Evolutionary conservation across 148 eudicot species (phyloP), one percentile per base, ranked within the genome.

Genomic region (Bassia scoparia): DNA sequence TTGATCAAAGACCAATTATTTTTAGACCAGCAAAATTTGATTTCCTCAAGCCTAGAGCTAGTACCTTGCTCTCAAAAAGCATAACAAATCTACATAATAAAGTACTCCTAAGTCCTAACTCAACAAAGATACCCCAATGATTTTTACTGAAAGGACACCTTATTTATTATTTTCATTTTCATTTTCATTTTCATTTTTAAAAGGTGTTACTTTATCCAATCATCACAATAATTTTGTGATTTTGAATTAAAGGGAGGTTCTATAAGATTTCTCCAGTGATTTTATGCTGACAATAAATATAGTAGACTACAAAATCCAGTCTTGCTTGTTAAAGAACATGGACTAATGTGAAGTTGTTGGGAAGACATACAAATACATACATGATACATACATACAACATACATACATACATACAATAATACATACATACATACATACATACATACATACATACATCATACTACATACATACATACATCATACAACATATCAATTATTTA

Each of bases 271-370:
- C 77, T 74, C 70, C 21, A 67, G 70, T 41, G 81, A 79, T 79
- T 73, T 79, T 73, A 79, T 79, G 77, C 81, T 69, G 77, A 27
- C 48, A 56, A 60, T 54, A 29, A 30, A 11, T 44, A 15, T 27
- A 14, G 11, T 24, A 53, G 73, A 4, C 24, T 55, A 55, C 0
- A n/a, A 60, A 30, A 61, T 62, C 50, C 74, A 48, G 43, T 52
- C 33, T 7, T 61, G 11, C 33, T 7, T 61, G 11, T 12, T 46
- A 64, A 63, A 27, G 41, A 76, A 58, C 74, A 60, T 76, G 73
- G 56, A 76, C 21, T 41, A 76, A 76, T 76, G 67, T 68, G 79
- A 62, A 52, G 76, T 31, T 72, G 80, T 56, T 67, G 72, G 71
- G 43, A n/a, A n/a, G n/a, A n/a, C n/a, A n/a, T n/a, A n/a, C n/a